Base-by-base conservation (phyloP, 306 rosid species). In the Parietaria judaica region DNA sequence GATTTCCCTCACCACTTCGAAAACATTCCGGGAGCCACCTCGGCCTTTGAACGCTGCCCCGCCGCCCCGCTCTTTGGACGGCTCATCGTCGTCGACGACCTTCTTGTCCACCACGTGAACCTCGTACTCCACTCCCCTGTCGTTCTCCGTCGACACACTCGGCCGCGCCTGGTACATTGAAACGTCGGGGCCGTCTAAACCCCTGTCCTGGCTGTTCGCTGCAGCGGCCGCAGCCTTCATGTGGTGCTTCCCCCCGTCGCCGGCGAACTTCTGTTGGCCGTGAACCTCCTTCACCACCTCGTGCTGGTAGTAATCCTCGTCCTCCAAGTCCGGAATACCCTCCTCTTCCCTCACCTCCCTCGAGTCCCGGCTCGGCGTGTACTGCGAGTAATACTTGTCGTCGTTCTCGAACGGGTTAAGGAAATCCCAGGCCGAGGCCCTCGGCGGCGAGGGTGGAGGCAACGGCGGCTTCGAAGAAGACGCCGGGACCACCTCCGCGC, bases 291-390 rank as follows among this genome's bases (percentile, higher is more conserved):
- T 88, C 45, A 94, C 97, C 23, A 88, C 99, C 71, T 89, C 94
- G 43, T 72, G 74, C 38, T 70, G 81, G 71, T 70, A 79, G 66
- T 49, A 49, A 49, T 69, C 82, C 71, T 81, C 99, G 9, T 94
- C 97, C 67, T 94, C 99, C 87, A 94, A 83, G 52, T 84, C 99
- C 6, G 99, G 99, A 66, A 94, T 94, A 16, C 97, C 99, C 72
- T 94, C 99, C 36, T 81, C 99, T 46, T 94, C 97, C 49, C 97
- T 76, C 10, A 94, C 78, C 45, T 84, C 97, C 74, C 65, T 89
- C 3, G 84, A 94, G 59, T 89, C 83, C 67, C 87, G 72, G 75
- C 94, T 83, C 17, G 97, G 94, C 0, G 95, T 76, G 69, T 79
- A 72, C 1, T 79, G 79, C 54, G 74, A 39, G 71, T 80, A 76